A percentile compares a stretch with the other conserved stretches of the same genome.
Conservation (phyloP, 257 asterid species). For the Nyctanthes arbortristis region DNA sequence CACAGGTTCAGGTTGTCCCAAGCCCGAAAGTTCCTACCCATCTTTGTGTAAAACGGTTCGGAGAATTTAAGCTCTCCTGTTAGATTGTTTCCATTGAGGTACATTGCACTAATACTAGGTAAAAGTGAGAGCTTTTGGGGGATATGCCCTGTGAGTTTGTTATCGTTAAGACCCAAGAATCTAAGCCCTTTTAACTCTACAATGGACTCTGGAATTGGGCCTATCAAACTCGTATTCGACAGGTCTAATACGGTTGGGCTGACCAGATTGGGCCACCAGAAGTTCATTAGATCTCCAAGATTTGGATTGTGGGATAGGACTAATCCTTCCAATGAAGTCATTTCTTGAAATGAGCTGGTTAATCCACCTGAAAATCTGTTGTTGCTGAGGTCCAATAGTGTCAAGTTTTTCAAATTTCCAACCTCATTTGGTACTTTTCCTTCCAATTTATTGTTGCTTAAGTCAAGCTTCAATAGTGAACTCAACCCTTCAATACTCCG, state of each 20-base stretch:
- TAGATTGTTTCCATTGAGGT: constrained; percentile 77
- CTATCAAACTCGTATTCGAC: constrained; percentile 67
- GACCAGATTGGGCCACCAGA: constrained; percentile 53
- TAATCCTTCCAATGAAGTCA: constrained; percentile 66
- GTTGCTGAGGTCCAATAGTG: constrained; percentile 71
- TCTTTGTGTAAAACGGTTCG: constrained; percentile 54
- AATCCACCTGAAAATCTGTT: constrained; percentile 67
- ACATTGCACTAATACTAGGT: constrained; percentile 67
- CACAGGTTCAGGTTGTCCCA: constrained; percentile 90
- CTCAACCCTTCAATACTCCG: constrained; percentile 42
- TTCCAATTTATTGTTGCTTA: constrained; percentile 50
- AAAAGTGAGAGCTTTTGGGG: constrained; percentile 33
- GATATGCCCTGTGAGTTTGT: constrained; percentile 61
- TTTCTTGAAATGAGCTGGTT: constrained; percentile 50
- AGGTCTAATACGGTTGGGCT: constrained; percentile 56
- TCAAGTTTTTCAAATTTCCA: constrained; percentile 48
- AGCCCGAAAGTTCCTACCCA: constrained; percentile 88
- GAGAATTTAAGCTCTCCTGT: constrained; percentile 75
- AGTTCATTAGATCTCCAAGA: constrained; percentile 56
- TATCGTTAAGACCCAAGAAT: constrained; percentile 73
- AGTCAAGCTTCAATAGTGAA: constrained; percentile 78
- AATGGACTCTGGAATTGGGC: constrained; percentile 74
- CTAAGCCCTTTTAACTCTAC: constrained; percentile 54
- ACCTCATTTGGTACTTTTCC: constrained; percentile 56
- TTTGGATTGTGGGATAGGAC: constrained; percentile 73